A percentile compares a stretch with the other conserved stretches of the same genome.
These are phyloP conservation scores for Scheffersomyces coipomensis DNA, from an alignment of 805 yeast genomes.

Conservation along the genomic window DNA sequence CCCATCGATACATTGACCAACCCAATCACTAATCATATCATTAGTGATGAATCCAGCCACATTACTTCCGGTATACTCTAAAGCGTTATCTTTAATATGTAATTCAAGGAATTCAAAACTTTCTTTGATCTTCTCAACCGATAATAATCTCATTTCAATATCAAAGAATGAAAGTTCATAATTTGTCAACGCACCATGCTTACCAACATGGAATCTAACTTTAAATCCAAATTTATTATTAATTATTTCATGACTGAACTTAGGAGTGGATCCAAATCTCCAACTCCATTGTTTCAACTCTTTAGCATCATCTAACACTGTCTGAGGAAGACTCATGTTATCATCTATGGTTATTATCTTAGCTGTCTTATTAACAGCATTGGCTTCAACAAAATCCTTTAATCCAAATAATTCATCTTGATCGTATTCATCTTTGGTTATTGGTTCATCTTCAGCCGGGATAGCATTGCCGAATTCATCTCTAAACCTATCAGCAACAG, in stretches of 20 bases:
- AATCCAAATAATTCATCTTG: conserved; percentile 34
- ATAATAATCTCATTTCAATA: conserved; percentile 2
- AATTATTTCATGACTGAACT: conserved; percentile 55
- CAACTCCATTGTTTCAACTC: conserved; percentile 64
- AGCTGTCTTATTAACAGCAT: conserved; percentile 8
- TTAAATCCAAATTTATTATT: conserved; percentile 28
- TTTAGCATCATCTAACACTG: conserved; percentile 37
- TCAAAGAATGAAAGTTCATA: conserved; percentile 13
- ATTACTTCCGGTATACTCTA: conserved; percentile 41
- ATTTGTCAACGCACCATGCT: conserved; percentile 27
- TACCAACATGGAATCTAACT: conserved; percentile 47
- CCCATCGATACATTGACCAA: conserved; percentile 47
- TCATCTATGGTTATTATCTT: conserved; percentile 19
- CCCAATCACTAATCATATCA: conserved; percentile 44
- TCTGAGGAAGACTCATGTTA: conserved; percentile 29
- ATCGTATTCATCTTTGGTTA: conserved; percentile 18
- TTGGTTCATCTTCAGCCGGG: background rate
- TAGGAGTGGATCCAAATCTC: conserved; percentile 77
- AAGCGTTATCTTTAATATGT: conserved; percentile 22
- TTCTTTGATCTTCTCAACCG: conserved; percentile 4
- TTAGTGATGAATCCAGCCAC: conserved; percentile 45
- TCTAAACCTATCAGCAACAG: conserved; percentile 42
- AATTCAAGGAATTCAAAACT: conserved; percentile 34
- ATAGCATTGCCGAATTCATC: conserved; percentile 20
- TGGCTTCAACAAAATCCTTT: conserved; percentile 24